Conservation (phyloP, 2,329 filamentous ascomycete genomes). For the Colletotrichum kahawae region DNA sequence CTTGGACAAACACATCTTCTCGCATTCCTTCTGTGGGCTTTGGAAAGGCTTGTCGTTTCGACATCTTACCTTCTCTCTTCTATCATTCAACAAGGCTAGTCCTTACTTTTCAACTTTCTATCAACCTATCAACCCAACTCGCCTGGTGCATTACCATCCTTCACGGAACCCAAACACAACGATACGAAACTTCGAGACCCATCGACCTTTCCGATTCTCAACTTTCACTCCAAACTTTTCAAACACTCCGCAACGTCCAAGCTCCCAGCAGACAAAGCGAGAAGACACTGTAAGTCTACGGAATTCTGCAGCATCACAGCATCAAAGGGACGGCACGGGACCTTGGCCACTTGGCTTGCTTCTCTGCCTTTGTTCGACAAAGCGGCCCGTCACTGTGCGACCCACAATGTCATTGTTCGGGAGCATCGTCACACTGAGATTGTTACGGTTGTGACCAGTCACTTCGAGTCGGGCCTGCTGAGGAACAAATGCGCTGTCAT, state of each 20-base stretch:
- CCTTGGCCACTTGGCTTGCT: neutral
- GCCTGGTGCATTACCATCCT: constrained; percentile 29
- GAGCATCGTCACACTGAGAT: neutral
- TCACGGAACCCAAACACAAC: constrained; percentile 17
- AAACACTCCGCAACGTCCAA: constrained; percentile 8
- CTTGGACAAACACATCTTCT: constrained; percentile 22
- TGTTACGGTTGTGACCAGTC: neutral
- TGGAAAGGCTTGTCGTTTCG: constrained; percentile 22
- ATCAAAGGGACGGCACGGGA: neutral
- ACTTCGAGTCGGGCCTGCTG: constrained; percentile 18
- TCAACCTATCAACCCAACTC: constrained; percentile 21
- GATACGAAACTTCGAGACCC: constrained; percentile 18
- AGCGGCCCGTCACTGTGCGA: constrained; percentile 5
- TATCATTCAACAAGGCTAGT: constrained; percentile 37
- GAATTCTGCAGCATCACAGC: neutral
- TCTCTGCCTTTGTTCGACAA: constrained; percentile 16
- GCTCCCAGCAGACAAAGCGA: constrained; percentile 18
- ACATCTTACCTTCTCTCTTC: constrained; percentile 27
- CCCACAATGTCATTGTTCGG: constrained; percentile 18
- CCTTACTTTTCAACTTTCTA: constrained; percentile 37
- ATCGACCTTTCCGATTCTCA: constrained; percentile 15
- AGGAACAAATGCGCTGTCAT: constrained; percentile 11
- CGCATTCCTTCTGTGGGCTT: constrained; percentile 25
- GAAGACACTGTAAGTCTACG: constrained; percentile 18
- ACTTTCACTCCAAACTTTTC: constrained; percentile 12